Evolutionary conservation across 2,329 filamentous ascomycete genomes (phyloP).

Genomic region (Scopulariopsis brevicaulis): DNA sequence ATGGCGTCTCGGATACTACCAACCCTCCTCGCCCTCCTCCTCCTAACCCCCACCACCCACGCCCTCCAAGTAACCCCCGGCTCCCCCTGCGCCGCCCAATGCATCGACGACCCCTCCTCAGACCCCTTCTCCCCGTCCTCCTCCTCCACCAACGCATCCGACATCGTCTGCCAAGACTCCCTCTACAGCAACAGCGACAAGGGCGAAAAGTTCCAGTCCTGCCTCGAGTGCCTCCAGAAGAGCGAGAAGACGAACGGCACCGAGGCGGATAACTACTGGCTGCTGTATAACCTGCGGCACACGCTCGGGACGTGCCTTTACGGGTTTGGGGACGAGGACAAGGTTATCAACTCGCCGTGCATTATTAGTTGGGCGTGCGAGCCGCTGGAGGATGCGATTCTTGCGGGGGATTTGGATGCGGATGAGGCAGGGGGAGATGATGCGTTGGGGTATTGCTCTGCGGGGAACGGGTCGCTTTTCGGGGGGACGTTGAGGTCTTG

Average conservation of each 20-base stretch:
- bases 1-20: slow-evolving; percentile 1
- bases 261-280: slow-evolving; percentile 32
- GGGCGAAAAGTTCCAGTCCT: slow-evolving; percentile 35
- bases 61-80: slow-evolving; percentile 36
- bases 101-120: slow-evolving; percentile 24
- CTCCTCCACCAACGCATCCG: slow-evolving; percentile 29
- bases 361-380: slow-evolving; percentile 27
- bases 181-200: slow-evolving; percentile 22
- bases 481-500: slow-evolving; percentile 22
- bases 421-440: slow-evolving; percentile 11
- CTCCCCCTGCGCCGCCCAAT: slow-evolving; percentile 36
- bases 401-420: slow-evolving; percentile 16
- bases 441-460: slow-evolving; percentile 28
- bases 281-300: slow-evolving; percentile 38
- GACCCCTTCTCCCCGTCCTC: slow-evolving; percentile 19
- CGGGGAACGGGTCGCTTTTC: slow-evolving; percentile 20
- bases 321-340: slow-evolving; percentile 14
- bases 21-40: slow-evolving; percentile 1
- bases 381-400: slow-evolving; percentile 24
- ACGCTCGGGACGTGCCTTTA: slow-evolving; percentile 35
- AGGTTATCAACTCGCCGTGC: slow-evolving; percentile 27
- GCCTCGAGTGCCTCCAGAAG: slow-evolving; percentile 31
- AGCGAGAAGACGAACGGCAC: slow-evolving; percentile 26
- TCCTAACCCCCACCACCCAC: background rate
- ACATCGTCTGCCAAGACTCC: slow-evolving; percentile 33